Conservation (phyloP, 768 basidiomycete species). For the Candolleomyces eurysporus region DNA sequence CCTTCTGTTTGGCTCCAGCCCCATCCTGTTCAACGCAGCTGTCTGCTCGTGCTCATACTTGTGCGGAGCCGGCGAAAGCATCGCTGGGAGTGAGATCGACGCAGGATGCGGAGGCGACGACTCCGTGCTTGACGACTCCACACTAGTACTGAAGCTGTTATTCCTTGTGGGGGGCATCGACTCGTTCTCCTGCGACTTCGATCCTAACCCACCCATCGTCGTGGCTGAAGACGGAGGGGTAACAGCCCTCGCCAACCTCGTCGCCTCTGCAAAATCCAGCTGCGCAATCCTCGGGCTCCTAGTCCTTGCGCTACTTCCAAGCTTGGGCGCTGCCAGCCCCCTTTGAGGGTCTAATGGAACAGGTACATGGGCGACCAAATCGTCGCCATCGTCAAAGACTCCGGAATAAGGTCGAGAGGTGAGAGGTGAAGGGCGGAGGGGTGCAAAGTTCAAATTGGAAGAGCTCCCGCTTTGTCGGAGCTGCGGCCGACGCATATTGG, state of each 20-base stretch:
- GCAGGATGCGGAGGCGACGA: no score
- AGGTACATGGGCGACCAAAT: neutral
- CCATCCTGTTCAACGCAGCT: no score
- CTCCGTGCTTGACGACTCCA: no score
- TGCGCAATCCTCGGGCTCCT: neutral
- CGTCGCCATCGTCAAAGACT: neutral
- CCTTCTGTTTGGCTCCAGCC: no score
- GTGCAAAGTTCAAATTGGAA: neutral
- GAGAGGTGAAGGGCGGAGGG: neutral
- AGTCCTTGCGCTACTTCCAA: neutral
- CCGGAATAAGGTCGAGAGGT: neutral
- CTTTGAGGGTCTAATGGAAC: neutral
- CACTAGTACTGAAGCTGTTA: no score
- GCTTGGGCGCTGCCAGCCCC: neutral
- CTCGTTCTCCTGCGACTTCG: no score
- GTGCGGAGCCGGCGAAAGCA: no score
- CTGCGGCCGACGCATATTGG: neutral
- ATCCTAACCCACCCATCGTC: no score
- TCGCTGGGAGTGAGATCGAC: no score
- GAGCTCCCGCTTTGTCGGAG: neutral
- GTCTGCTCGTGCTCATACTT: no score
- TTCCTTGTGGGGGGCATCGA: no score
- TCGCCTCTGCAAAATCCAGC: neutral
- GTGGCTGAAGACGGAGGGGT: no score
- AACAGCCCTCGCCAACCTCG: neutral